phyloP scores from a whole-genome alignment of 208 protist genomes.

The Leishmania braziliensis region DNA sequence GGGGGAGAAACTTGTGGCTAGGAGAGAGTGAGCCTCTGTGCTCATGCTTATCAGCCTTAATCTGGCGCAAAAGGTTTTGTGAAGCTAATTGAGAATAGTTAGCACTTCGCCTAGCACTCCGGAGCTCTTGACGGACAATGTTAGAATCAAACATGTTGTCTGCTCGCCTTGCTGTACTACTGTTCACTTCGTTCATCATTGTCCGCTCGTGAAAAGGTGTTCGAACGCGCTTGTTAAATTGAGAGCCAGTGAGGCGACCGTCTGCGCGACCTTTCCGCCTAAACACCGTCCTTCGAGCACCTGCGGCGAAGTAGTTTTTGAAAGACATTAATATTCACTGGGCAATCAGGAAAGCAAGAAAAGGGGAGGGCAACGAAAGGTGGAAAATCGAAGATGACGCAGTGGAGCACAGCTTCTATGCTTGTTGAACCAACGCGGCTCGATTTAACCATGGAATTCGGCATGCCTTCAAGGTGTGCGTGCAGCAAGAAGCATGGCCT shows the following conservation, averaged over 20 bases:
- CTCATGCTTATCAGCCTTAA: conserved; percentile 28
- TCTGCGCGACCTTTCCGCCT: conserved; percentile 40
- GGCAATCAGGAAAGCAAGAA: not conserved
- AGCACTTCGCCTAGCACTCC: not conserved
- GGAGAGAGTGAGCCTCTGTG: not conserved
- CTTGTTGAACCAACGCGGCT: not conserved
- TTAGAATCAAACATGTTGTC: conserved; percentile 40
- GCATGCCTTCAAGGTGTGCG: not conserved
- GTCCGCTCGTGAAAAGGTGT: conserved; percentile 41
- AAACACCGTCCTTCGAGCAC: conserved; percentile 16
- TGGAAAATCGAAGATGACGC: not conserved
- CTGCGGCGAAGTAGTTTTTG: conserved; percentile 49
- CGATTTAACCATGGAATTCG: not conserved
- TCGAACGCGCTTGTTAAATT: conserved; percentile 43
- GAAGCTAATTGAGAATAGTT: conserved; percentile 34
- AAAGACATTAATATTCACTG: conserved; percentile 37
- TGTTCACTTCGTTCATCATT: conserved; percentile 18
- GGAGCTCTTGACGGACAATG: conserved; percentile 20
- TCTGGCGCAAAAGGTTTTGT: conserved; percentile 29
- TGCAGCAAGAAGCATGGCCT: not conserved
- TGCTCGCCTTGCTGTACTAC: not conserved
- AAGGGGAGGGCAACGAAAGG: not conserved
- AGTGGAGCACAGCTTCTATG: not conserved
- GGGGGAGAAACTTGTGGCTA: conserved; percentile 16
- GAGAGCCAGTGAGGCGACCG: conserved; percentile 27